These are phyloP conservation scores for Pythium grandisporangium DNA, from an alignment of 352 stramenopile genomes.

Conservation along the genomic window DNA sequence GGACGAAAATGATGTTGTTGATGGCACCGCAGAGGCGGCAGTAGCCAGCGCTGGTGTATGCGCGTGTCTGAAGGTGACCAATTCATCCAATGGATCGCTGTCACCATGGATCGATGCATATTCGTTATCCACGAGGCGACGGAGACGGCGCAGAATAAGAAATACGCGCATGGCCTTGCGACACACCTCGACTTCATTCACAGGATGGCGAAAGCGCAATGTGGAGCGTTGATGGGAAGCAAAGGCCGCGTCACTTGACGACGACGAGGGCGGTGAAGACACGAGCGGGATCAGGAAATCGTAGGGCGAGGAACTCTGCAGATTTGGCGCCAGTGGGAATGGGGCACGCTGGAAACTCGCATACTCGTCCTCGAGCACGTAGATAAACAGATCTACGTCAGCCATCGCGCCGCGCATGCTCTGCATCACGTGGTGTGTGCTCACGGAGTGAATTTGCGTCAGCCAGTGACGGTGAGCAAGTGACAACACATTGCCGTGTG, in stretches of 20 bases:
- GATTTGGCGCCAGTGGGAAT: conserved; percentile 39
- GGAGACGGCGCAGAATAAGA: conserved; percentile 43
- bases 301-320: conserved; percentile 59
- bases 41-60: conserved; percentile 36
- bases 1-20: too few species aligned
- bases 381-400: conserved; percentile 74
- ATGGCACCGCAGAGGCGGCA: too few species aligned
- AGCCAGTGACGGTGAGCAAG: conserved; percentile 16
- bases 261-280: conserved; percentile 2
- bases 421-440: conserved; percentile 67
- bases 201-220: conserved; percentile 33
- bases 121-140: conserved; percentile 31
- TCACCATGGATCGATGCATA: too few species aligned
- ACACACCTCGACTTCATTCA: conserved; percentile 66
- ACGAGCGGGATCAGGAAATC: conserved; percentile 51
- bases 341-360: conserved; percentile 25
- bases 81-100: conserved; percentile 43
- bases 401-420: conserved; percentile 76
- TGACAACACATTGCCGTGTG: conserved; percentile 1
- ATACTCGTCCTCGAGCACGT: conserved; percentile 70
- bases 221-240: conserved; percentile 21
- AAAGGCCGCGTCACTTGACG: conserved; percentile 8
- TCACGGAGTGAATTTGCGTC: conserved; percentile 51
- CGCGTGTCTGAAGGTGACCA: conserved; percentile 46
- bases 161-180: conserved; percentile 65